Base-by-base conservation (phyloP, 169 alveolate genomes). In the Plasmodium yoelii region DNA sequence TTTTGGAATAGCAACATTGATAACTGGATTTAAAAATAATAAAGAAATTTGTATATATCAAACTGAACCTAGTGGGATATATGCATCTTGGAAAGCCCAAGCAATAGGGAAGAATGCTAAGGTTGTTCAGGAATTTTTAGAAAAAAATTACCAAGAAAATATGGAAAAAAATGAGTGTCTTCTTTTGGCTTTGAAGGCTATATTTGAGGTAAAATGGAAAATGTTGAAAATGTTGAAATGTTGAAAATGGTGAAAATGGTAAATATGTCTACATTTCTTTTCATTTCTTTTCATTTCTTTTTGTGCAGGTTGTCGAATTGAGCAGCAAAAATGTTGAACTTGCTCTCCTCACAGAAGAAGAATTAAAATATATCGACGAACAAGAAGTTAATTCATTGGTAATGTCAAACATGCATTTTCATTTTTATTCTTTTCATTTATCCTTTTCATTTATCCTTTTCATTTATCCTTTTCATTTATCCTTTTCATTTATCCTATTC, bases 31-130 rank as follows among this genome's bases (percentile, higher is more conserved):
- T 72, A 98, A 97, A 64, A 93, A 93, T 73, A 91, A 93, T 70
- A 94, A 96, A n/a, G 93, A 92, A 42, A 99, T 99, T 7, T 96
- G 97, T 60, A 95, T 97, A 69, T 98, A 91, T 90, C 98, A 97
- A 92, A 99, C 99, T 19, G 99, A 99, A 75, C 99, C 99, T 5
- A 97, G 99, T 26, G 99, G 99, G 0, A 96, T 98, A 49, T 97
- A 95, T 84, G 95, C 99, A 13, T 96, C 98, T 47, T 98, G 99
- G 99, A 98, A 97, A 94, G 99, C 99, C 19, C 98, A 97, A 56
- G 99, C 99, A 5, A 96, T 99, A 46, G 99, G 99, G 39, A 96
- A 97, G 88, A 97, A 98, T 92, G 95, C 99, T 44, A 98, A 98
- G 95, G 97, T 94, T 71, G 99, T 98, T 42, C 97, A 95, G 68